Base-by-base conservation (phyloP, 140 eudicot genomes). In the Ambrosia hybrid region DNA sequence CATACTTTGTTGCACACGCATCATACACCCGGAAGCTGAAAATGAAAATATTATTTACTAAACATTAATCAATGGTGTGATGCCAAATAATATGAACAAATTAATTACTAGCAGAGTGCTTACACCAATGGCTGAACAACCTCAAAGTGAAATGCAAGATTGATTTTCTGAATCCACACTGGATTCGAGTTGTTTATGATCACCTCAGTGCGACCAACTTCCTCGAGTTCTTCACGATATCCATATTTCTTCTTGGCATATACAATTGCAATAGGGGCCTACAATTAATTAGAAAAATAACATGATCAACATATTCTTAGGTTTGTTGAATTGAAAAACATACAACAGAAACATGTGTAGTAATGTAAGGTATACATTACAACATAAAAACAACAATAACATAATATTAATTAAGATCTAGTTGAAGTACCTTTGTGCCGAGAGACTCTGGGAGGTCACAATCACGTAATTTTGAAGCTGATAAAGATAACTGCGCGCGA, bases 181-280 rank as follows among this genome's bases (percentile, higher is more conserved):
- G 99, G 99, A 76, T 94, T 77, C 74, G 90, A 76, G 75, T 60
- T 84, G 88, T 94, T 91, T 94, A 90, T 86, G 78, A 94, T 85
- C 68, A 94, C 97, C 75, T 94, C 99, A 33, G 99, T 88, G n/a
- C 97, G 92, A 48, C 99, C 99, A 79, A 94, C 79, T 81, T 94
- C 96, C 74, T 90, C 87, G 36, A 90, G 30, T 21, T 21, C 30
- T 21, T 21, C 30, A 21, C 30, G 79, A 56, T 63, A 79, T 70
- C 97, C 97, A 65, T 86, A 86, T 74, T 76, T 83, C 80, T 66
- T 90, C 85, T 84, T 86, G 64, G 66, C 62, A 73, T 79, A 94
- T 55, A 85, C 89, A 39, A 94, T 87, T 46, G 94, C 90, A 88
- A 94, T 94, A 9, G 97, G 99, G 84, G 90, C 99, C 99, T 94